Conservation (phyloP, 2,329 filamentous ascomycete genomes). For the Ophiostoma tasmaniense region DNA sequence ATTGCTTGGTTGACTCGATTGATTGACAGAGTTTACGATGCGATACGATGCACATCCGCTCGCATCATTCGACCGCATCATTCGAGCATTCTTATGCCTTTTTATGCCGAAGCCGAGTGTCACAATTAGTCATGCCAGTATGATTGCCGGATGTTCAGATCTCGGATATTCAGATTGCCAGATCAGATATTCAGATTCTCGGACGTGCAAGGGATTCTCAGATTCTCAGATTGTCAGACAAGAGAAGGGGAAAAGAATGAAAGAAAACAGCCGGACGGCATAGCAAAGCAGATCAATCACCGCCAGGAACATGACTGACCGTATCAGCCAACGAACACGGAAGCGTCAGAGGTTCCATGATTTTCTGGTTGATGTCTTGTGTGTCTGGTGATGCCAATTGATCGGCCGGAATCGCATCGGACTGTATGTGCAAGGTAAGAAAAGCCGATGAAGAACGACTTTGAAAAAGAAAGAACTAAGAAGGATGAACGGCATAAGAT, state of each 20-base stretch:
- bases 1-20: too few relatives aligned
- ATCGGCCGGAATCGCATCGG: neutral
- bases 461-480: too few relatives aligned
- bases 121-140: neutral
- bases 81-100: too few relatives aligned
- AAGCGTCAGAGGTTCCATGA: neutral
- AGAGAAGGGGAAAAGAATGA: neutral
- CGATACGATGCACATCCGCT: too few relatives aligned
- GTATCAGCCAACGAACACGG: neutral
- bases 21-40: neutral
- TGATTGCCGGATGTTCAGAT: neutral
- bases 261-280: neutral
- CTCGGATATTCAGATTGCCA: too few relatives aligned
- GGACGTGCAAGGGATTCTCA: too few relatives aligned
- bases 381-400: neutral
- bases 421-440: neutral
- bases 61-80: too few relatives aligned
- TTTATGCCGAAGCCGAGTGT: too few relatives aligned
- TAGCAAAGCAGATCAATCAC: neutral
- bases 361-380: neutral
- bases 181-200: neutral
- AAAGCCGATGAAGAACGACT: neutral
- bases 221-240: neutral
- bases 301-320: neutral
- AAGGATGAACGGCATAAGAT: constrained; percentile 1